Conservation (phyloP, 345 rosid genomes). For the Aquilaria yunnanensis region DNA sequence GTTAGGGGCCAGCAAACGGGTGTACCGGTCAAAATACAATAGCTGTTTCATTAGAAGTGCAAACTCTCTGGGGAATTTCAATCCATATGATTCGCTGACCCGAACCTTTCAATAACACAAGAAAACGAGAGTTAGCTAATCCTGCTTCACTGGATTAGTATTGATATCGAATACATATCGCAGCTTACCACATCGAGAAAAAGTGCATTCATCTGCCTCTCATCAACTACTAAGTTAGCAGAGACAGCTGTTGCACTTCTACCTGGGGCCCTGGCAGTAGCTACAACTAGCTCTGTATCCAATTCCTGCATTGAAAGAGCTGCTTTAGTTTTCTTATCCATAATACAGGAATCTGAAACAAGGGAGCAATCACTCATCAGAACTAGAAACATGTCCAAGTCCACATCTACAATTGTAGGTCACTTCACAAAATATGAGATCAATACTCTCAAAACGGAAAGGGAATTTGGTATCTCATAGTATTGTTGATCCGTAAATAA, state of each 20-base stretch:
- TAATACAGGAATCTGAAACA: constrained; percentile 1
- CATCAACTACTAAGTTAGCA: constrained; percentile 81
- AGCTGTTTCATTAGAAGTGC: constrained; percentile 98
- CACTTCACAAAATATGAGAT: background rate
- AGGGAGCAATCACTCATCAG: background rate
- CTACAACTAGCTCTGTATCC: constrained; percentile 82
- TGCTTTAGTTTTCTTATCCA: background rate
- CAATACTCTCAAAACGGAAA: too few species aligned
- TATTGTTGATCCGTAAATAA: too few species aligned
- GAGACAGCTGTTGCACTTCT: constrained; percentile 77
- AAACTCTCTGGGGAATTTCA: constrained; percentile 85
- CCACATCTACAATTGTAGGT: background rate
- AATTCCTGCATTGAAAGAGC: constrained; percentile 50
- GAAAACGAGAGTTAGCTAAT: background rate
- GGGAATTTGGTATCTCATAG: too few species aligned
- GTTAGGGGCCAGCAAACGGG: constrained; percentile 83
- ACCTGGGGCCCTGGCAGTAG: constrained; percentile 66
- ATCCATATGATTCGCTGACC: constrained; percentile 87
- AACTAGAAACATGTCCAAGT: background rate
- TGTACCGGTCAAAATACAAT: constrained; percentile 90
- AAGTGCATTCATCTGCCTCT: constrained; percentile 97
- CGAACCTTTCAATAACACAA: constrained; percentile 42
- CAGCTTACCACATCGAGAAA: constrained; percentile 84
- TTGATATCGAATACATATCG: background rate
- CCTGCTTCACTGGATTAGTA: background rate